Evolutionary conservation across 2,329 filamentous ascomycete genomes (phyloP), one percentile per base, ranked within the genome.

Genomic region (Colletotrichum incanum): DNA sequence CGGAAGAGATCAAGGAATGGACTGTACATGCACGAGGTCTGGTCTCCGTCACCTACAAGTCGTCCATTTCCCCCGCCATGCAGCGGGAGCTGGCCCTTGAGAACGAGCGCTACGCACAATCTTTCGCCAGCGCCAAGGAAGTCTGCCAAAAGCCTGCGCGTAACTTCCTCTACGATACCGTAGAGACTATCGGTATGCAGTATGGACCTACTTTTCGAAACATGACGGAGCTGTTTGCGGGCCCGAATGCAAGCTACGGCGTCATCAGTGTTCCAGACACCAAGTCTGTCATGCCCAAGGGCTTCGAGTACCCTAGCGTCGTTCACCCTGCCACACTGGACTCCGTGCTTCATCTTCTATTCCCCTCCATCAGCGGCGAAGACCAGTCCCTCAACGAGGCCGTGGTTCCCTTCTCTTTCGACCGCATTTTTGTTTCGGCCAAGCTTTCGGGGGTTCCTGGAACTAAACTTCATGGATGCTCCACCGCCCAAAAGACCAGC

Each of bases 141-240:
- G 41, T 67, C 12, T 71, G 67, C 47, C 67, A 71, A 55, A 71
- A 71, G 47, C 67, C 67, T 14, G 67, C 67, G 7, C 47, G 67
- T 0, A 66, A 47, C 55, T 71, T 71, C 16, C 67, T 76, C 28
- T 76, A 76, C 58, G 65, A 69, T 20, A 63, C 72, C 18, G 54
- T 76, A 2, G 59, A 74, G n/a, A 68, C 34, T 0, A 71, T 73
- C 9, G 75, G 75, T 5, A 69, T 75, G 64, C 50, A 74, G 39
- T 76, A 76, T 54, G 74, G 71, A 0, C 67, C 68, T 23, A 67
- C 65, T 6, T 76, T 76, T 54, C 67, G 67, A 39, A 76, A 75
- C 37, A 70, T 75, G 31, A 66, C 55, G 7, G 63, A 71, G 39
- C 65, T 71, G 37, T 65, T 60, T 4, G 59, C 63, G 7, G 59